Base-by-base conservation (phyloP, 2,329 filamentous ascomycete genomes). In the Lachnellula hyalina region DNA sequence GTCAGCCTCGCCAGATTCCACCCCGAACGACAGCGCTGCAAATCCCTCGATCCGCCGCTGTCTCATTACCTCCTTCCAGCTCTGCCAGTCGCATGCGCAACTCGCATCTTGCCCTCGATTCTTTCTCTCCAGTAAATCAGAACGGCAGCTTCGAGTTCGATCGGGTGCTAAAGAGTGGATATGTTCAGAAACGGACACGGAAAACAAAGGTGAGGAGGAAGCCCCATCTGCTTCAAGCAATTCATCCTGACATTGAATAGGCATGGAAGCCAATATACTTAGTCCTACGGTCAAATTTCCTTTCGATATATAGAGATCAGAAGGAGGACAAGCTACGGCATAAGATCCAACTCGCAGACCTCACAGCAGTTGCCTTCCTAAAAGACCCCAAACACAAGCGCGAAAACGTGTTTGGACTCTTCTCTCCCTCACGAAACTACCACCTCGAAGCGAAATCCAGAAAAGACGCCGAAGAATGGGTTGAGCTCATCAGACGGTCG, bases 121-220 rank as follows among this genome's bases (percentile, higher is more conserved):
- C 85, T 15, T 85, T 90, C 67, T 94, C 90, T 32, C 90, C 91
- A 2, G 90, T 97, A 61, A 96, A 93, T 69, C 87, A 96, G 72
- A 92, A 96, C 72, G 94, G 94, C 59, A 94, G 90, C 72, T 99
- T 96, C 71, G 92, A 94, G 67, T 96, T 95, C 67, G 94, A 99
- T 72, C 86, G 91, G 49, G 89, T 97, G 53, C 81, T 97, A 71
- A 97, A 96, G 75, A 85, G 87, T 54, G 92, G 93, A 56, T 87
- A 87, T 63, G 85, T 96, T 40, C 82, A 88, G 68, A 96, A 96
- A 73, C 84, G 93, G 63, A 95, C 91, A 17, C 87, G 92, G 65
- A 96, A 93, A 77, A 97, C 93, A 57, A 96, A 95, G 85, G 90
- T 91, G 72, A 51, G 47, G 36, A 47, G 42, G 19, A 49, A 15